Conservation (phyloP, 257 asterid species). For the Salvia splendens region DNA sequence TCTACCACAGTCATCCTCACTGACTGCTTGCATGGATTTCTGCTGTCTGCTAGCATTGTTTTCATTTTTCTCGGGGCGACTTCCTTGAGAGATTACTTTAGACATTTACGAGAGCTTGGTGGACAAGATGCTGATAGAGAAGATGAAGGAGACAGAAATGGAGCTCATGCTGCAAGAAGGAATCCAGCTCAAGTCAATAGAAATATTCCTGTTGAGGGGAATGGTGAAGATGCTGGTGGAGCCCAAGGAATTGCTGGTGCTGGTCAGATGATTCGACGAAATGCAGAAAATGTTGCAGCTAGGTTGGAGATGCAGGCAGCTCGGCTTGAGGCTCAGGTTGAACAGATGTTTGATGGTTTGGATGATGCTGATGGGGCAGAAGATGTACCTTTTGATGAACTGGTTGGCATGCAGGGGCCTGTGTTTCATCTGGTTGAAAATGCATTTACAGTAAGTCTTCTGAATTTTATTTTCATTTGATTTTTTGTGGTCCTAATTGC, state of each 20-base stretch:
- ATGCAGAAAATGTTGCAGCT: constrained; percentile 97
- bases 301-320: constrained; percentile 99
- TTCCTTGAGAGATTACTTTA: constrained; percentile 91
- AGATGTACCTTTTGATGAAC: constrained; percentile 97
- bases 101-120: constrained; percentile 90
- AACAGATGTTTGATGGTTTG: constrained; percentile 98
- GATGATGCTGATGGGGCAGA: constrained; percentile 99
- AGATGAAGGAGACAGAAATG: constrained; percentile 91
- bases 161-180: constrained; percentile 90
- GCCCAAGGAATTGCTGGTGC: constrained; percentile 90
- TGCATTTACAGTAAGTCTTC: constrained; percentile 82
- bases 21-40: constrained; percentile 96
- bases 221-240: constrained; percentile 86
- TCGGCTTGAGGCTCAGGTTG: constrained; percentile 95
- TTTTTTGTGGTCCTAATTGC: not conserved
- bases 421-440: constrained; percentile 96
- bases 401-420: constrained; percentile 99
- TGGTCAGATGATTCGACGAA: constrained; percentile 82
- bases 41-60: constrained; percentile 95
- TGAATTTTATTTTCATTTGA: not conserved
- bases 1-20: constrained; percentile 83
- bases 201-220: constrained; percentile 58
- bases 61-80: constrained; percentile 98
- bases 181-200: constrained; percentile 78
- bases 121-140: constrained; percentile 97